phyloP scores from a whole-genome alignment of 2,329 filamentous ascomycete species.

The Dothistroma pini region DNA sequence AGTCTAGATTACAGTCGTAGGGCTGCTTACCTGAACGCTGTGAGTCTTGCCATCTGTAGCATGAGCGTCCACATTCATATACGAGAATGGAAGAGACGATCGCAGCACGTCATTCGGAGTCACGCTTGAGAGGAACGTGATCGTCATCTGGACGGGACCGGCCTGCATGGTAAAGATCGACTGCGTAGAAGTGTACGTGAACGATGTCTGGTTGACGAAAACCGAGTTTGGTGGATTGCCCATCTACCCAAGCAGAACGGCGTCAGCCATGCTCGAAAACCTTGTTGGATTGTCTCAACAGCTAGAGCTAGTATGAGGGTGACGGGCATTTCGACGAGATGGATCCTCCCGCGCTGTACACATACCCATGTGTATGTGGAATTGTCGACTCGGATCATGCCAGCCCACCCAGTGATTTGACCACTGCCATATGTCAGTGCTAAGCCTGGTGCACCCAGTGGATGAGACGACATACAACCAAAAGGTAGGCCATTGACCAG shows the following conservation, averaged over 20 bases:
- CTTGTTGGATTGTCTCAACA: too few relatives aligned
- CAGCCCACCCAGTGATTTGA: conserved; percentile 56
- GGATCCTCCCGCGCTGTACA: too few relatives aligned
- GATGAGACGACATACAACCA: conserved; percentile 39
- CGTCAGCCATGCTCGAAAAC: too few relatives aligned
- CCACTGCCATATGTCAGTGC: conserved; percentile 31
- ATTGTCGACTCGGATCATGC: conserved; percentile 66
- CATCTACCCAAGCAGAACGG: conserved; percentile 51
- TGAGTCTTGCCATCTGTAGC: conserved; percentile 61
- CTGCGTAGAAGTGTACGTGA: conserved; percentile 67
- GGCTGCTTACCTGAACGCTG: conserved; percentile 49
- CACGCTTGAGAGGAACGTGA: conserved; percentile 68
- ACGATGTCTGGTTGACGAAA: conserved; percentile 57
- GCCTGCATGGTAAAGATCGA: conserved; percentile 57
- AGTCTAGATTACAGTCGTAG: too few relatives aligned
- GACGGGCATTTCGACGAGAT: too few relatives aligned
- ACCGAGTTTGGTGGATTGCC: conserved; percentile 50
- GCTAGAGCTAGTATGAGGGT: too few relatives aligned
- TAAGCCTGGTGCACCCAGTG: not conserved
- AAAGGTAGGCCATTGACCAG: conserved; percentile 61
- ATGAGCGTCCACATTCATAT: conserved; percentile 60
- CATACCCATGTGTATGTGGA: conserved; percentile 41
- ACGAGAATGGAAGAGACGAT: conserved; percentile 68
- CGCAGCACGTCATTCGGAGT: conserved; percentile 61
- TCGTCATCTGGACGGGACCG: conserved; percentile 48